Conservation (phyloP, 768 basidiomycete genomes). For the Cystofilobasidium ferigula region DNA sequence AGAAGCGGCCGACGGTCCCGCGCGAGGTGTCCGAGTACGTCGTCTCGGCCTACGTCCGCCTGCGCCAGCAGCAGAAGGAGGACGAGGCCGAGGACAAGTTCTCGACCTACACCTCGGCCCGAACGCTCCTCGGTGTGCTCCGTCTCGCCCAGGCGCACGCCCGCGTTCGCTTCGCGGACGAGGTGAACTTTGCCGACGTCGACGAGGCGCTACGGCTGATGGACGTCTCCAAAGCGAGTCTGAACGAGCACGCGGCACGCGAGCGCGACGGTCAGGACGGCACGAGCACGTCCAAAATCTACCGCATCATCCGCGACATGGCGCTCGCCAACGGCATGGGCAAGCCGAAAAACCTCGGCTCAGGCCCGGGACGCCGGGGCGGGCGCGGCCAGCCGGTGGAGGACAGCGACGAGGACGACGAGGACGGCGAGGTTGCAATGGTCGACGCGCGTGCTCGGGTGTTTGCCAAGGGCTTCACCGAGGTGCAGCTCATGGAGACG, state of each 20-base stretch:
- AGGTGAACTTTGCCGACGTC: constrained; percentile 74
- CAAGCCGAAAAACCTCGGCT: constrained; percentile 34
- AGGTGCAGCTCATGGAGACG: constrained; percentile 76
- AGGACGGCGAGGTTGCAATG: constrained; percentile 62
- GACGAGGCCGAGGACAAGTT: constrained; percentile 78
- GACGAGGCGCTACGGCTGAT: constrained; percentile 94
- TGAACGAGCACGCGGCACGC: constrained; percentile 59
- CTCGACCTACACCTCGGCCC: constrained; percentile 88
- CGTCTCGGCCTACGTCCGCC: constrained; percentile 86
- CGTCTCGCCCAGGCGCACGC: constrained; percentile 92
- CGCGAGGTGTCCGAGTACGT: constrained; percentile 79
- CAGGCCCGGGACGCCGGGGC: constrained; percentile 37
- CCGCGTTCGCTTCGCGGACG: constrained; percentile 70
- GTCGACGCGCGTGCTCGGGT: constrained; percentile 79
- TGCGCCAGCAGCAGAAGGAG: constrained; percentile 84
- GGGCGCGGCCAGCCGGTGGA: constrained; percentile 56
- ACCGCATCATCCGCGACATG: constrained; percentile 84
- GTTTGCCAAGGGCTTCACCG: constrained; percentile 76
- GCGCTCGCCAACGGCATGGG: constrained; percentile 35
- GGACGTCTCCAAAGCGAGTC: constrained; percentile 88
- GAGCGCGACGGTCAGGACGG: constrained; percentile 60
- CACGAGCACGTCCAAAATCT: constrained; percentile 72
- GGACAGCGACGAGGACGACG: constrained; percentile 52
- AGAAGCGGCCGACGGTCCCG: constrained; percentile 80
- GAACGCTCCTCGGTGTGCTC: constrained; percentile 86